Conservation (phyloP, 2,329 filamentous ascomycete genomes). For the Alternaria sp. region DNA sequence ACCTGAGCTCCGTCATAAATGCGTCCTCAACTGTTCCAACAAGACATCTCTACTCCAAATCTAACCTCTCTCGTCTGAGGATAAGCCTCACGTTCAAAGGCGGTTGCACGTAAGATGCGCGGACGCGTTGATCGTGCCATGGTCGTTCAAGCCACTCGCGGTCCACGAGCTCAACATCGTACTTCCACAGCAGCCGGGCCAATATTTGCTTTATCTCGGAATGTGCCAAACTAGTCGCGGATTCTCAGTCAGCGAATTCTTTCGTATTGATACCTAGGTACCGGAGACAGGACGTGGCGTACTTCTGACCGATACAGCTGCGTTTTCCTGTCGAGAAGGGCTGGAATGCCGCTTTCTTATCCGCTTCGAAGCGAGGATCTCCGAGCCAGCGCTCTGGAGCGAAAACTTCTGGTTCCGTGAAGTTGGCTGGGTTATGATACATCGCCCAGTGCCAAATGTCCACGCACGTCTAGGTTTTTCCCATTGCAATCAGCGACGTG, state of each 20-base stretch:
- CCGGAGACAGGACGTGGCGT: background rate
- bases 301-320: background rate
- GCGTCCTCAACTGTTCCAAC: background rate
- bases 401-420: background rate
- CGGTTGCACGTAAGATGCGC: constrained; percentile 5
- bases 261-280: background rate
- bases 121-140: constrained; percentile 1
- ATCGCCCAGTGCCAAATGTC: constrained; percentile 8
- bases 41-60: background rate
- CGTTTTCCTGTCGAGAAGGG: constrained; percentile 4
- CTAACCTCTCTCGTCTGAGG: background rate
- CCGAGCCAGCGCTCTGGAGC: background rate
- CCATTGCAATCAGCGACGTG: background rate
- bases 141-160: background rate
- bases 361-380: background rate
- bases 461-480: background rate
- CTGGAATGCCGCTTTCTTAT: background rate
- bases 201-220: constrained; percentile 8
- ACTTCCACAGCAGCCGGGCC: background rate
- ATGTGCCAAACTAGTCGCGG: background rate
- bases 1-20: background rate
- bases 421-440: constrained; percentile 9
- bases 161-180: constrained; percentile 1
- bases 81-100: background rate
- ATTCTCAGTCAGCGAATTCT: background rate